Base-by-base conservation (phyloP, 2,329 filamentous ascomycete genomes). In the Immersiporthe knoxdaviesiana region DNA sequence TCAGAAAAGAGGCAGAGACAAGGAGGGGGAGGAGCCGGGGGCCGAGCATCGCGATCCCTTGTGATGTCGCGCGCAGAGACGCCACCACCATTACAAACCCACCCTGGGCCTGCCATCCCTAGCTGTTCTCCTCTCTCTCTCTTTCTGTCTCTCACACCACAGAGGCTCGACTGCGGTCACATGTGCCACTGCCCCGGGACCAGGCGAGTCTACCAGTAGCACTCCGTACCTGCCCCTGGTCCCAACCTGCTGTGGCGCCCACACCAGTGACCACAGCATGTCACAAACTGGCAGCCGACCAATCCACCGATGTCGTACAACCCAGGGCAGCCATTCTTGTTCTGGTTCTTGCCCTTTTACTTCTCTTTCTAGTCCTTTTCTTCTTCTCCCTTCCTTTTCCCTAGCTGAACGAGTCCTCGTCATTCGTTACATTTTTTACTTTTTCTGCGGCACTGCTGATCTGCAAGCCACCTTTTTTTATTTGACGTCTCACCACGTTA, bases 401-500 rank as follows among this genome's bases (percentile, higher is more conserved):
- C 54, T 8, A n/a, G 18, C n/a, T 50, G 41, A 47, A 70, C 32
- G 44, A 41, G 41, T 32, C 41, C 44, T 68, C 61, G 56, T 65
- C 30, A 70, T 68, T 68, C 65, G 68, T 65, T 62, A 7, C 65
- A 63, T 62, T 35, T 35, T 8, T n/a, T n/a, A 61, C n/a, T 16
- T n/a, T 47, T 35, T 63, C 47, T 68, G 27, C 68, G 35, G 61
- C 54, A 62, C n/a, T 68, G 18, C 37, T 35, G 61, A 65, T 70
- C 65, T 70, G 65, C 68, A 68, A 67, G 68, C 65, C 68, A 68
- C 62, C n/a, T 50, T 27, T 58, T 11, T 27, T 58, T 11, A 21
- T 30, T 30, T 61, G 68, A 70, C 65, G 67, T 59, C 24, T 50
- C 47, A 62, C 44, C 41, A 32, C 10, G 44, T 16, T 47, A 16